Percentiles rank a stretch among this genome's conserved stretches.
Evolutionary conservation across 1,284 basidiomycete genomes (phyloP).

Genomic region (Veloporphyrellus conicus): DNA sequence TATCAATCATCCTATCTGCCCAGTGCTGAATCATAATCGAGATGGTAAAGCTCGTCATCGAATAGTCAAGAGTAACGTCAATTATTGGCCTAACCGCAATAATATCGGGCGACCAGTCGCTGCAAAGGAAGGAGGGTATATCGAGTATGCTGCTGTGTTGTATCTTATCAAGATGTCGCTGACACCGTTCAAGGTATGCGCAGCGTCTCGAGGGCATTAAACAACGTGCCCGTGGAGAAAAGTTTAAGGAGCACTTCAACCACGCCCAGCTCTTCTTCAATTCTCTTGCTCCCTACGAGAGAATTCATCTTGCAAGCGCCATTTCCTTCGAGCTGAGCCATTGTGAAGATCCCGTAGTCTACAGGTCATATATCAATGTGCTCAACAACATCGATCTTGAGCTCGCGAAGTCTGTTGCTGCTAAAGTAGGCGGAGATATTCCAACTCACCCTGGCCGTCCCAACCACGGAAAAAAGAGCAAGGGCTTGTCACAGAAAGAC

Average conservation of each 20-base stretch:
- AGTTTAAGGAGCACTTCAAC: conserved; percentile 70
- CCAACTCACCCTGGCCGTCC: conserved; percentile 44
- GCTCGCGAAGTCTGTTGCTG: conserved; percentile 62
- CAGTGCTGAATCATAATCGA: conserved; percentile 68
- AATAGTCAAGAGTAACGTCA: conserved; percentile 59
- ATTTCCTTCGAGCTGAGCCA: conserved; percentile 77
- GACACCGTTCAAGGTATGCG: conserved; percentile 36
- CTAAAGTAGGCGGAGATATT: conserved; percentile 56
- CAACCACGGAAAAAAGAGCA: conserved; percentile 57
- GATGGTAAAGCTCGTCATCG: conserved; percentile 60
- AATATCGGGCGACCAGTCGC: conserved; percentile 49
- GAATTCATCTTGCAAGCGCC: conserved; percentile 60
- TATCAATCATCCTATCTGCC: conserved; percentile 79
- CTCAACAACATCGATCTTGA: conserved; percentile 68
- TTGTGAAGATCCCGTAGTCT: conserved; percentile 70
- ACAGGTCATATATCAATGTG: conserved; percentile 59
- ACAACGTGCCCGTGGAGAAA: conserved; percentile 61
- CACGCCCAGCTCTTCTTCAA: conserved; percentile 79
- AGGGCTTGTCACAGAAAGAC: conserved; percentile 57
- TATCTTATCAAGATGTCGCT: not conserved
- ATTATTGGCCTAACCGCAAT: conserved; percentile 76
- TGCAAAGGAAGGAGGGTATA: conserved; percentile 53
- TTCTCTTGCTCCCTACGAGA: conserved; percentile 64
- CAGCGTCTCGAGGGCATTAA: conserved; percentile 60
- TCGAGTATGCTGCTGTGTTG: conserved; percentile 43